Evolutionary conservation across 192 early-diverging fungal genomes (phyloP), one percentile per base, ranked within the genome.

Genomic region (Coemansia nantahalensis): DNA sequence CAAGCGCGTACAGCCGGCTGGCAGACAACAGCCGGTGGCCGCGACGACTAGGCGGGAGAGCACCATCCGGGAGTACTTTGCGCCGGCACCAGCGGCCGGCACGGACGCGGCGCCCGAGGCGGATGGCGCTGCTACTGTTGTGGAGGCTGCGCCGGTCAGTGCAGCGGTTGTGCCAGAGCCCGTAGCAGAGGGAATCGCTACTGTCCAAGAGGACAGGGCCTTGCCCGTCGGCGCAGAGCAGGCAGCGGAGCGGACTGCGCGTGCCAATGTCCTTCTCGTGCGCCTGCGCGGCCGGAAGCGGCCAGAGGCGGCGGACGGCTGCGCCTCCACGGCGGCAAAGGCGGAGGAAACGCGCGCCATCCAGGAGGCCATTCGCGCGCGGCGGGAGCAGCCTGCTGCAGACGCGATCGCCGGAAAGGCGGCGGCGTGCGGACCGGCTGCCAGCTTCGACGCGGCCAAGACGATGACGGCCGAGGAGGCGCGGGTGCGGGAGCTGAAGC

Each of bases 271-370:
- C 18, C 47, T 72, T 13, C 48, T 72, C 14, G 47, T 41, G 13
- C 46, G 57, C 5, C 68, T 72, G 34, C 68, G 68, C 39, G 47
- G 26, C 48, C 47, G 68, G 31, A 59, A 60, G 31, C 36, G 56
- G 13, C 34, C 44, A n/a, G 57, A 35, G 7, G 28, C 22, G 30
- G 0, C 24, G 21, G 5, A 47, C 34, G 10, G 32, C 42, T 11
- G 56, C 26, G 12, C 26, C 4, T 3, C 7, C 26, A 1, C 30
- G 0, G 40, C 56, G 31, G 49, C 24, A 44, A 55, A 50, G 16
- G 41, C 55, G 21, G 41, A 54, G 32, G 56, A 65, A 28, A 74
- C 71, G 3, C 71, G 65, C 33, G 52, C 32, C 4, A 74, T 66
- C 43, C 65, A 67, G 18, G 65, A 62, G 19, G 24, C n/a, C 41